Conservation (phyloP, 805 yeast genomes). For the Teunomyces aglyptinius region DNA sequence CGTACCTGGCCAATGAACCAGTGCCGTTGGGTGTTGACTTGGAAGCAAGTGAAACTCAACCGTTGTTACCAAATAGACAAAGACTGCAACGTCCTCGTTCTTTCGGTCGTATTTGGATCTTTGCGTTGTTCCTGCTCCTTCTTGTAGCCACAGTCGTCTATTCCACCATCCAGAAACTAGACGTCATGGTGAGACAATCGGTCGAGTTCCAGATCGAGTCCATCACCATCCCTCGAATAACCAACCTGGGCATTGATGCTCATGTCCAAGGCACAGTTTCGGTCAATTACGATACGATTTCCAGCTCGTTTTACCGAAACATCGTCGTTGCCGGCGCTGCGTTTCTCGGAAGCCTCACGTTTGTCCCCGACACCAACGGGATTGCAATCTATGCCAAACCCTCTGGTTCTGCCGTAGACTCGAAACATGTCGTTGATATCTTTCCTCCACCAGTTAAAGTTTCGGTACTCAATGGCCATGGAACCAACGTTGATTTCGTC, state of each 20-base stretch:
- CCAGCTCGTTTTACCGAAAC: conserved; percentile 19
- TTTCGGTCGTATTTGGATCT: too few relatives aligned
- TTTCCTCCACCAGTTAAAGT: conserved; percentile 25
- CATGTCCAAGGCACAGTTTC: conserved; percentile 25
- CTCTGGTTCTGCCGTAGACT: conserved; percentile 7
- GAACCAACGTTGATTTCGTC: conserved; percentile 23
- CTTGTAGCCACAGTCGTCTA: conserved; percentile 3
- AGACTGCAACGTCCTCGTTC: neutral
- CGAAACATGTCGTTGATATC: conserved; percentile 23
- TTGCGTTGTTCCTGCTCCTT: neutral
- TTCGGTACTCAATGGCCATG: conserved; percentile 16
- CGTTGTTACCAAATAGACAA: neutral
- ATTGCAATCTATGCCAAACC: conserved; percentile 20
- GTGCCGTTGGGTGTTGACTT: neutral
- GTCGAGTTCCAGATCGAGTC: conserved; percentile 22
- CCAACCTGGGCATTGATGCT: conserved; percentile 26
- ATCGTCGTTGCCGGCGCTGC: conserved; percentile 20
- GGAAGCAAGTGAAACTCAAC: neutral
- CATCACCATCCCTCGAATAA: conserved; percentile 20
- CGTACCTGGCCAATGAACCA: neutral
- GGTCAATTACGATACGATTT: conserved; percentile 27
- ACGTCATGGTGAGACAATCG: conserved; percentile 17
- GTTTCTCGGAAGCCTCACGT: conserved; percentile 21
- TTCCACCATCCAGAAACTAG: conserved; percentile 9
- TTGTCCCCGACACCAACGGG: conserved; percentile 17